A percentile compares a stretch with the other conserved stretches of the same genome.
These are phyloP conservation scores for Neonectria sp. DNA, from an alignment of 2,329 filamentous ascomycete genomes.

Conservation along the genomic window DNA sequence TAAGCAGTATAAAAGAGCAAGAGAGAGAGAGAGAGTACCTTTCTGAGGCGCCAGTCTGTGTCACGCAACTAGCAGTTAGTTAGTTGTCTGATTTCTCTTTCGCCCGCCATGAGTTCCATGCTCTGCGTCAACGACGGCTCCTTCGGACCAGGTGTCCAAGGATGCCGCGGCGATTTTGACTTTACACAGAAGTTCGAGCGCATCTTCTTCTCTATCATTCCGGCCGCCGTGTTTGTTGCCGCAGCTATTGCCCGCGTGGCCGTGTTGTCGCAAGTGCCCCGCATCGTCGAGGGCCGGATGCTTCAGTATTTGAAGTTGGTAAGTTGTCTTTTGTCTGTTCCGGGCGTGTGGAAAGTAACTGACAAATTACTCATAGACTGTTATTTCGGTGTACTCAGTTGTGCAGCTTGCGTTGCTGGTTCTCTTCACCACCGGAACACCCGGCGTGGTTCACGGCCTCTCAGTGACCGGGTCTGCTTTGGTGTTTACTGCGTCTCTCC, in stretches of 20 bases:
- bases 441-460: conserved; percentile 36
- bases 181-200: conserved; percentile 66
- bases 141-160: conserved; percentile 61
- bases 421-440: conserved; percentile 44
- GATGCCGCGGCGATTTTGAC: conserved; percentile 65
- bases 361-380: conserved; percentile 34
- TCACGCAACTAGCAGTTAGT: background rate
- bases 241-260: conserved; percentile 52
- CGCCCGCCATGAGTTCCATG: conserved; percentile 39
- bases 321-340: conserved; percentile 22
- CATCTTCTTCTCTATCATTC: conserved; percentile 61
- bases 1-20: background rate
- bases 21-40: background rate
- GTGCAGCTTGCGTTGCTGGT: conserved; percentile 53
- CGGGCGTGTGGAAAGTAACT: conserved; percentile 7
- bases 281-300: conserved; percentile 53
- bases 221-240: conserved; percentile 57
- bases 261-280: conserved; percentile 49
- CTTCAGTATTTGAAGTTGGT: conserved; percentile 53
- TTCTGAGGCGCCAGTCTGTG: background rate
- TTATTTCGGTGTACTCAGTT: conserved; percentile 44
- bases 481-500: conserved; percentile 47
- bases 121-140: conserved; percentile 55
- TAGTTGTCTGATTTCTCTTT: background rate
- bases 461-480: conserved; percentile 48